Percentiles rank a stretch among this genome's conserved stretches.
Evolutionary conservation across 2,329 filamentous ascomycete genomes (phyloP).

Genomic region (Penicillium sp.): DNA sequence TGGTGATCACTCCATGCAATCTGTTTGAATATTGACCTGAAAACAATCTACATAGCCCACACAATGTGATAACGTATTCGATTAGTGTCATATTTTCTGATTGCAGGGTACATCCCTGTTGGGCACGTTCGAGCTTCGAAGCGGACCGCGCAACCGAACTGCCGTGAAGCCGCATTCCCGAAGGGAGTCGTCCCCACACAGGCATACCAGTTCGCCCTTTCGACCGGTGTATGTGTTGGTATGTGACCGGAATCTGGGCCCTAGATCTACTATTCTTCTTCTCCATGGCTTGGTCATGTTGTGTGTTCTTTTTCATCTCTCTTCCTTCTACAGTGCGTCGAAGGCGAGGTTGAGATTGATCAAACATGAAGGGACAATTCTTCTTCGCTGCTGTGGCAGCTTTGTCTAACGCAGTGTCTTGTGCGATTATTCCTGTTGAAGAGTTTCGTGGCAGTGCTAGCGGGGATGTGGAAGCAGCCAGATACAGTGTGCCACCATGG

Average conservation of each 20-base stretch:
- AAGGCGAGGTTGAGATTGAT: conserved; percentile 11
- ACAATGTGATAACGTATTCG: too few relatives aligned
- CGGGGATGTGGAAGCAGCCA: neutral
- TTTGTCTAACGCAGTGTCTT: conserved; percentile 11
- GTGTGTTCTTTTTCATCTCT: neutral
- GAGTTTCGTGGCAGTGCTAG: neutral
- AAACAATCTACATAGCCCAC: too few relatives aligned
- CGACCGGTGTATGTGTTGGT: conserved; percentile 1
- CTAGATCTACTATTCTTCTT: neutral
- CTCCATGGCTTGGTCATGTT: neutral
- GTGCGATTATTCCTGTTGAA: conserved; percentile 16
- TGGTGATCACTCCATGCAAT: neutral
- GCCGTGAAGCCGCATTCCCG: conserved; percentile 15
- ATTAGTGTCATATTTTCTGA: too few relatives aligned
- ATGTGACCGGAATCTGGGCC: neutral
- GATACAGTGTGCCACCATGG: conserved; percentile 9
- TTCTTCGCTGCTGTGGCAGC: conserved; percentile 15
- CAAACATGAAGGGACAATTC: conserved; percentile 20
- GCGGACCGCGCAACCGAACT: neutral
- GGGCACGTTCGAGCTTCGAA: conserved; percentile 7
- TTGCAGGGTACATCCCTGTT: neutral
- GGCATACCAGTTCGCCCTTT: conserved; percentile 12
- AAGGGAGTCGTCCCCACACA: neutral
- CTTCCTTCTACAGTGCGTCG: neutral
- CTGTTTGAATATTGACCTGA: too few relatives aligned